These are phyloP conservation scores for Scortechinia acanthostroma DNA, from an alignment of 2,329 filamentous ascomycete genomes.

Conservation along the genomic window DNA sequence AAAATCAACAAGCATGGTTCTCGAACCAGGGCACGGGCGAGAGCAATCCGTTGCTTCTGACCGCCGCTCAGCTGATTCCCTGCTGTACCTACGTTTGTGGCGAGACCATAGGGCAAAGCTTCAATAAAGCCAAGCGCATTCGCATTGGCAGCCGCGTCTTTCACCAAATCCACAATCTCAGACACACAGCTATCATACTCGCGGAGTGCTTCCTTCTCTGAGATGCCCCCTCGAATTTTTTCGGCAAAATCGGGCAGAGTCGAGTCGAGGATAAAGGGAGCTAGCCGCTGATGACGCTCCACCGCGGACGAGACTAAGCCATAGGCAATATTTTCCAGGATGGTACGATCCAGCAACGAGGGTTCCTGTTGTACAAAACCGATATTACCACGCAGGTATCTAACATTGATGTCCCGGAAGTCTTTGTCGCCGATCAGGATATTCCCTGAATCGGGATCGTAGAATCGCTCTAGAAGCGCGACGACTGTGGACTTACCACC, in stretches of 20 bases:
- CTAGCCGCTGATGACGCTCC: slow-evolving; percentile 13
- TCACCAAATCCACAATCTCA: slow-evolving; percentile 30
- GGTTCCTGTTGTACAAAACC: slow-evolving; percentile 23
- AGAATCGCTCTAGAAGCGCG: slow-evolving; percentile 41
- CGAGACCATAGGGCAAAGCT: slow-evolving; percentile 27
- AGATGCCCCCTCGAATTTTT: slow-evolving; percentile 12
- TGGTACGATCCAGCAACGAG: slow-evolving; percentile 19
- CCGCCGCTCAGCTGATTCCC: slow-evolving; percentile 30
- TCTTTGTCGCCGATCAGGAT: slow-evolving; percentile 36
- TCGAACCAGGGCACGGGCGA: slow-evolving; percentile 28
- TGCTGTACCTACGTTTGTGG: slow-evolving; percentile 25
- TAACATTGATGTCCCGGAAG: slow-evolving; percentile 29
- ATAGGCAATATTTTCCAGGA: slow-evolving; percentile 27
- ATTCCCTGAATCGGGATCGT: slow-evolving; percentile 28
- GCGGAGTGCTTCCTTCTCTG: slow-evolving; percentile 11
- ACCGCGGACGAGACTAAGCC: slow-evolving; percentile 19
- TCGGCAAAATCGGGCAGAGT: slow-evolving; percentile 14
- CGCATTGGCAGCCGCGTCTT: slow-evolving; percentile 31
- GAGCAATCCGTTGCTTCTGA: slow-evolving; percentile 32
- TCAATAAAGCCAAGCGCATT: slow-evolving; percentile 37
- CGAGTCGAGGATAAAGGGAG: slow-evolving; percentile 12
- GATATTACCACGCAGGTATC: slow-evolving; percentile 39
- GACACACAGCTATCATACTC: slow-evolving; percentile 13
- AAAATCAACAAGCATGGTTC: slow-evolving; percentile 29
- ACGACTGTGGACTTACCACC: slow-evolving; percentile 64